Evolutionary conservation across 1,284 basidiomycete species (phyloP).

Genomic region (Austroboletus olivaceoglutinosus): DNA sequence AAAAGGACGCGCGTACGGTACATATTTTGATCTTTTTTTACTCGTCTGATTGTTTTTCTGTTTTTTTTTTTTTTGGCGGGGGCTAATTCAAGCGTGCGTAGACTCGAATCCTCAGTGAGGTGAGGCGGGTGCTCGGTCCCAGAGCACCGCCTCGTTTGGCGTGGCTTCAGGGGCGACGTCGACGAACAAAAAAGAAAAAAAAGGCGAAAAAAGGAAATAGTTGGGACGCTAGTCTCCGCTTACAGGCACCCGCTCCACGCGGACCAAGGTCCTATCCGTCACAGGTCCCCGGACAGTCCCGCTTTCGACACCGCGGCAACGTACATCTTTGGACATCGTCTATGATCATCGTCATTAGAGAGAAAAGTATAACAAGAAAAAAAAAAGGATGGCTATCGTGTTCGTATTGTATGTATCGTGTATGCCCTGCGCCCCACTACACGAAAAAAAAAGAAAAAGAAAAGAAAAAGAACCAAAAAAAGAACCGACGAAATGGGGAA

Average conservation of each 20-base stretch:
- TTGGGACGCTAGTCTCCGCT: no score
- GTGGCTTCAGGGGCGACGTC: neutral
- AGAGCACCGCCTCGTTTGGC: no score
- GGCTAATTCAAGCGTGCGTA: no score
- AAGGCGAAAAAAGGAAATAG: no score
- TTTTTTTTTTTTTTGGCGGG: no score
- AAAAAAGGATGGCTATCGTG: slow-evolving; percentile 1
- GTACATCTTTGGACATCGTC: neutral
- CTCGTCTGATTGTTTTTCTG: no score
- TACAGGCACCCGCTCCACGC: slow-evolving; percentile 17
- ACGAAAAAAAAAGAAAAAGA: slow-evolving; percentile 6
- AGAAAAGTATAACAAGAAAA: slow-evolving; percentile 12
- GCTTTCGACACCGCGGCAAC: neutral
- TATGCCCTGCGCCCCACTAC: slow-evolving; percentile 10
- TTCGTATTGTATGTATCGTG: slow-evolving; percentile 28
- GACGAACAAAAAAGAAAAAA: no score
- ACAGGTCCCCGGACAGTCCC: slow-evolving; percentile 22
- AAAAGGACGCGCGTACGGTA: no score
- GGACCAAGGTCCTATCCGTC: neutral
- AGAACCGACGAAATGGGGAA: neutral
- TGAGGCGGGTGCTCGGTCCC: slow-evolving; percentile 9
- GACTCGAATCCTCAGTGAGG: neutral
- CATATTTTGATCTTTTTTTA: no score
- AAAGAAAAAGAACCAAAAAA: slow-evolving; percentile 5
- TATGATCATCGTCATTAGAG: slow-evolving; percentile 25